Evolutionary conservation across 768 basidiomycete genomes (phyloP), one percentile per base, ranked within the genome.

Genomic region (Podaxis sp.): DNA sequence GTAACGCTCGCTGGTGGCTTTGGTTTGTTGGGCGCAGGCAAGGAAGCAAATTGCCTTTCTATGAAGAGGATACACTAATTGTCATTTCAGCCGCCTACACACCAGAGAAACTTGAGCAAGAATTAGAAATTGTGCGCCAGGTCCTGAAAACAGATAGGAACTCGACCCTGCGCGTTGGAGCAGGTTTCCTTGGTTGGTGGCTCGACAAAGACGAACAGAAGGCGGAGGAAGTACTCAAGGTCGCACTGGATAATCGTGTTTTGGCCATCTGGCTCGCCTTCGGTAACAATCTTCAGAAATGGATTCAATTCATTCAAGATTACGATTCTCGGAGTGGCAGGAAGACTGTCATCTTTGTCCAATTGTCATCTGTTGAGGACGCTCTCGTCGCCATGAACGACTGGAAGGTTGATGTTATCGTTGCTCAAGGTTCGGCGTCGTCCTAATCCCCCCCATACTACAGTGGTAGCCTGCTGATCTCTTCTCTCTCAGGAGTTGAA

Each of bases 261-360:
- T 80, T 79, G 52, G 87, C 88, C 7, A 73, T 94, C 57, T 94
- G 92, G 91, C 78, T 95, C 48, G 78, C 90, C 0, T 93, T 90
- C 69, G 91, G 91, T 1, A 71, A 77, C 28, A 73, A 87, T 65
- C 67, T 89, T 17, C 73, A 75, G 12, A 69, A 75, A 52, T 94
- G 91, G 90, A 80, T 91, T 46, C 69, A 79, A 24, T 80, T 79
- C 63, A 77, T 91, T 52, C 86, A 87, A 60, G 73, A 81, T 17
- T 75, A 82, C 56, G 85, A 90, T 68, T 66, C 68, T 12, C 74
- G 77, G 19, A 68, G 74, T 56, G 76, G 77, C 24, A 77, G 72
- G 52, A 68, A 67, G 36, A 75, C 87, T 2, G 74, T 81, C 52
- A 75, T 94, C 36, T 89, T 90, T 67, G 79, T 88, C 9, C 87